A percentile compares a stretch with the other conserved stretches of the same genome.
Conservation (phyloP, 352 stramenopile species). For the Globisporangium radiosum region DNA sequence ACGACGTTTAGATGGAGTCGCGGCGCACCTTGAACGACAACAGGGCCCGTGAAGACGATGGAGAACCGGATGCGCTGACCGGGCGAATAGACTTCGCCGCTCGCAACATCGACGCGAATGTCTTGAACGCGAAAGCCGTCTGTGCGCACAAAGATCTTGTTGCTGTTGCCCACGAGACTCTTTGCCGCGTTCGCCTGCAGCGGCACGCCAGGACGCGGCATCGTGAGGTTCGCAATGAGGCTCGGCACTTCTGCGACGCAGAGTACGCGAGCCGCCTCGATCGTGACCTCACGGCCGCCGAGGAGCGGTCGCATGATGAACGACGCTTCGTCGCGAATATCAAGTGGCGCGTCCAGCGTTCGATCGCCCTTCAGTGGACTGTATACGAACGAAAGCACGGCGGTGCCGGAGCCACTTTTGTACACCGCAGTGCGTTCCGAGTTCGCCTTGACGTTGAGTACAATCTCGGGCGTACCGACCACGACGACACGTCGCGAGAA, state of each 20-base stretch:
- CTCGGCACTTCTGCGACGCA: constrained; percentile 26
- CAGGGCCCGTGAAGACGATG: constrained; percentile 35
- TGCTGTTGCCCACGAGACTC: constrained; percentile 54
- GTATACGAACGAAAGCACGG: constrained; percentile 49
- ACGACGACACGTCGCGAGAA: constrained; percentile 57
- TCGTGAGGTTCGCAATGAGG: constrained; percentile 29
- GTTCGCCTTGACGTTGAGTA: constrained; percentile 38
- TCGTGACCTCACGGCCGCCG: constrained; percentile 16
- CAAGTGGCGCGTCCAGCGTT: constrained; percentile 31
- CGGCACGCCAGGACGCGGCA: constrained; percentile 37
- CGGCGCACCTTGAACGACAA: constrained; percentile 48
- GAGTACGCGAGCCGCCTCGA: constrained; percentile 31
- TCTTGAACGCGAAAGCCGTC: constrained; percentile 39
- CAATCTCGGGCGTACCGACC: constrained; percentile 27
- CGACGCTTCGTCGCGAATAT: constrained; percentile 30
- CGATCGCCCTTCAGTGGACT: constrained; percentile 30
- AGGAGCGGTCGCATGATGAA: constrained; percentile 40
- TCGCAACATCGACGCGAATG: constrained; percentile 27
- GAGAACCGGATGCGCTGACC: constrained; percentile 49
- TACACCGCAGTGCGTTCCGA: constrained; percentile 37
- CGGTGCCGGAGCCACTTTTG: constrained; percentile 34
- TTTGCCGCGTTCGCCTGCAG: constrained; percentile 40
- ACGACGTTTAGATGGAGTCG: constrained; percentile 45
- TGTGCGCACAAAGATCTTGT: constrained; percentile 58
- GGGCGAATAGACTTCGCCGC: constrained; percentile 42